Conservation (phyloP, 306 rosid species). For the Adenanthera pavonina region DNA sequence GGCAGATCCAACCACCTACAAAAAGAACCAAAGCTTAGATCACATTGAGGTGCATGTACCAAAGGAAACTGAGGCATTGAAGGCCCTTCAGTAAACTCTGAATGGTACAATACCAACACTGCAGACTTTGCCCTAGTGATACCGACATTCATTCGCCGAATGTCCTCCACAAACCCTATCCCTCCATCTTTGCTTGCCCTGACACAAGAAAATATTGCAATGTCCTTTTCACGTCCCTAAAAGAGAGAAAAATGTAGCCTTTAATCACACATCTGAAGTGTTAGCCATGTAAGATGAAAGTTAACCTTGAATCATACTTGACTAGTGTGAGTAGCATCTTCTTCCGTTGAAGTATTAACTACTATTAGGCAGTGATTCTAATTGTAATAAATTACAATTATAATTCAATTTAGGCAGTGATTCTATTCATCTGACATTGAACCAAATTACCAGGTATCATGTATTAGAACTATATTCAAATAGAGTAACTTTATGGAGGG, state of each 20-base stretch:
- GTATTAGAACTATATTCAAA: constrained; percentile 33
- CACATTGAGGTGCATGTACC: constrained; percentile 1
- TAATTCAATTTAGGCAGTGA: neutral
- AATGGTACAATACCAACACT: constrained; percentile 64
- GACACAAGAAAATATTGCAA: constrained; percentile 90
- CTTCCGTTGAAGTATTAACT: neutral
- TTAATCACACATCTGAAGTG: constrained; percentile 11
- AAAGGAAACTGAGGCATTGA: constrained; percentile 29
- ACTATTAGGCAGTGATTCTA: neutral
- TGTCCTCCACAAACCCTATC: constrained; percentile 84
- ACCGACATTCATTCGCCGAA: constrained; percentile 88
- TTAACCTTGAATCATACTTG: neutral
- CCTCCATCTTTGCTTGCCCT: constrained; percentile 74
- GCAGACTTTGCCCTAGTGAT: constrained; percentile 97
- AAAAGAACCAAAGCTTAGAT: constrained; percentile 27
- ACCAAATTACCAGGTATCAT: neutral
- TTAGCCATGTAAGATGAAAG: neutral
- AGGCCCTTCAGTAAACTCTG: constrained; percentile 13
- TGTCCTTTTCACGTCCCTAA: constrained; percentile 95
- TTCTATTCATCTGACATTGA: neutral
- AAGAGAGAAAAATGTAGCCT: constrained; percentile 11
- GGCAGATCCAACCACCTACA: constrained; percentile 92
- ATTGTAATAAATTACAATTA: neutral
- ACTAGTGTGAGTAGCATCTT: neutral
- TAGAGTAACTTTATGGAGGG: neutral